A percentile compares a stretch with the other conserved stretches of the same genome.
phyloP scores from a whole-genome alignment of 2,329 filamentous ascomycete genomes.

The Fusarium odoratissimum region DNA sequence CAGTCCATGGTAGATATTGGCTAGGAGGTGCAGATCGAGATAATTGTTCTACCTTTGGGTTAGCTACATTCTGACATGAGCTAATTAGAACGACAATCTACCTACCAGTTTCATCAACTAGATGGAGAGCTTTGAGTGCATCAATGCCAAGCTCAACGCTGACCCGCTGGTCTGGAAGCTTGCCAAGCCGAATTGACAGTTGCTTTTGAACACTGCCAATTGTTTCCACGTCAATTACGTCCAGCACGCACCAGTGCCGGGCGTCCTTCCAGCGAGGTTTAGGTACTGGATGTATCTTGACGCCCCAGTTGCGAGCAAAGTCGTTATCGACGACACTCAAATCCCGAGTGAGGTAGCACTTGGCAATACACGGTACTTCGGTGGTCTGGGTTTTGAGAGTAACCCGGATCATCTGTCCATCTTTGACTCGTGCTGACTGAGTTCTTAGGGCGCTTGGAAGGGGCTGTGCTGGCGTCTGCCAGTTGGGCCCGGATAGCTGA shows the following conservation, averaged over 20 bases:
- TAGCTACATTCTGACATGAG: background rate
- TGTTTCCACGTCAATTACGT: conserved; percentile 35
- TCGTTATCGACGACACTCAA: conserved; percentile 26
- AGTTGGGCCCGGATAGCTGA: conserved; percentile 1
- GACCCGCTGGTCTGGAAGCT: conserved; percentile 13
- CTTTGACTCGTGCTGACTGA: conserved; percentile 25
- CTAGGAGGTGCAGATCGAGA: conserved; percentile 30
- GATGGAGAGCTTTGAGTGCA: conserved; percentile 19
- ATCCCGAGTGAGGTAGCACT: conserved; percentile 18
- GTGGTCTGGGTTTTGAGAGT: conserved; percentile 23
- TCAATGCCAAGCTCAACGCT: conserved; percentile 26
- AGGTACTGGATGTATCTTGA: conserved; percentile 15
- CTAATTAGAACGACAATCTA: background rate
- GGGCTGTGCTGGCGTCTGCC: conserved; percentile 17
- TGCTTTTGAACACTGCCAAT: conserved; percentile 16
- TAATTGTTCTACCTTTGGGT: conserved; percentile 3
- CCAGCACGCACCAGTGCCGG: conserved; percentile 20
- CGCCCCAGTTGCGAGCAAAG: conserved; percentile 21
- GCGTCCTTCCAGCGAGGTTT: conserved; percentile 17
- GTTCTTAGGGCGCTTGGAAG: background rate
- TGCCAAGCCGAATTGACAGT: conserved; percentile 25
- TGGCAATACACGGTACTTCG: conserved; percentile 31
- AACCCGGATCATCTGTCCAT: conserved; percentile 34
- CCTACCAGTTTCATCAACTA: conserved; percentile 28
- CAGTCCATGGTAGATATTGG: conserved; percentile 11